phyloP scores from a whole-genome alignment of 208 protist species.

The Trypanosomatidae sp. region DNA sequence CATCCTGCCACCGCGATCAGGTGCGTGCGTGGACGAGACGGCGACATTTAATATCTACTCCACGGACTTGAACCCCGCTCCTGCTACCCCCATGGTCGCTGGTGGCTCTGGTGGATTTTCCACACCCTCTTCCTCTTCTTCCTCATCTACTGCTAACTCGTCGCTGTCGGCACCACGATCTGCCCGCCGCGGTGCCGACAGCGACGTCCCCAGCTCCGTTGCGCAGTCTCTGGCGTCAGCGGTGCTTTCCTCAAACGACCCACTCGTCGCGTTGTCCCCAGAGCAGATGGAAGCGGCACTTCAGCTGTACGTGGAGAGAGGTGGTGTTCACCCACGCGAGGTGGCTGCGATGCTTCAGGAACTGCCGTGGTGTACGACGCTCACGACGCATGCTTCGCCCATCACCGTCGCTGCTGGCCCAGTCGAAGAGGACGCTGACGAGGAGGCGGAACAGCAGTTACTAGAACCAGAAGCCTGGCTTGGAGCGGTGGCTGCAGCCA shows the following conservation, averaged over 20 bases:
- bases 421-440: no score
- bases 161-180: neutral
- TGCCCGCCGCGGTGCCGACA: neutral
- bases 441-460: neutral
- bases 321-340: conserved; percentile 19
- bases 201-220: neutral
- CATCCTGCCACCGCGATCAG: neutral
- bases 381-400: neutral
- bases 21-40: neutral
- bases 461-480: conserved; percentile 29
- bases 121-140: neutral
- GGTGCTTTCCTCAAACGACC: neutral
- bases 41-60: neutral
- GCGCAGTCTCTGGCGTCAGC: neutral
- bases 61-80: neutral
- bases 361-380: conserved; percentile 14
- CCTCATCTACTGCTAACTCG: neutral
- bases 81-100: neutral
- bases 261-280: conserved; percentile 3
- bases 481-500: conserved; percentile 17
- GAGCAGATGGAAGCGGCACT: conserved; percentile 28
- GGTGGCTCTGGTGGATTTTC: neutral
- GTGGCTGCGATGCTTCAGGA: neutral
- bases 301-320: conserved; percentile 35
- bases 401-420: neutral